Evolutionary conservation across 2,329 filamentous ascomycete species (phyloP), one percentile per base, ranked within the genome.

Genomic region (Fusarium virguliforme): DNA sequence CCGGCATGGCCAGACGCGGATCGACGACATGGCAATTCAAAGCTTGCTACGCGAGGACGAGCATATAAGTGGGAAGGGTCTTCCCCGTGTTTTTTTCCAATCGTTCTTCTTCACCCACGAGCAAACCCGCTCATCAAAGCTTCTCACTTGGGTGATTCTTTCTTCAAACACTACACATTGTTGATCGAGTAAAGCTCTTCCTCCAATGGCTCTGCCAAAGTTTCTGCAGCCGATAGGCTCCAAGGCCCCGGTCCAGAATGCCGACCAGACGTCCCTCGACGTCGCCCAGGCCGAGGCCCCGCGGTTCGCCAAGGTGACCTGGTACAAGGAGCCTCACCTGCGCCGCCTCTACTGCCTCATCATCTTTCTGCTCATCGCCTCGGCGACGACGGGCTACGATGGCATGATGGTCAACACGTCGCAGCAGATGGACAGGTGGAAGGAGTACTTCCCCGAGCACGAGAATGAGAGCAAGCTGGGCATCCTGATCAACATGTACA

Each of bases 351-450:
- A 90, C 75, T 82, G 82, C 56, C 83, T 85, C 76, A 83, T 82
- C 64, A 78, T 83, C 22, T 84, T 90, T 64, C 82, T 91, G 63
- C 87, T 88, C 78, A 81, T 90, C 62, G 88, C 87, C 12, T 90
- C 88, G 32, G 88, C 88, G 46, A 90, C 88, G 32, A 90, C 87
- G 8, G 88, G 88, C 59, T 90, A 89, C 75, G 88, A 91, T 79
- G 87, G 88, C 61, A 86, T 87, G 84, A 81, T 89, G 66, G 81
- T 89, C 76, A 89, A 89, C 78, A 88, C 86, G 9, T 87, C 86
- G 4, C 87, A 89, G 80, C 85, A 88, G 77, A 87, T 89, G 74
- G 80, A 86, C 65, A 78, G 79, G 18, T 89, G 87, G 86, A 83
- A 85, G 69, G 69, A 75, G 3, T 87, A 83, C 79, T 89, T 89